A percentile compares a stretch with the other conserved stretches of the same genome.
Evolutionary conservation across 2,329 filamentous ascomycete genomes (phyloP).

Genomic region (Pseudogymnoascus sp.): DNA sequence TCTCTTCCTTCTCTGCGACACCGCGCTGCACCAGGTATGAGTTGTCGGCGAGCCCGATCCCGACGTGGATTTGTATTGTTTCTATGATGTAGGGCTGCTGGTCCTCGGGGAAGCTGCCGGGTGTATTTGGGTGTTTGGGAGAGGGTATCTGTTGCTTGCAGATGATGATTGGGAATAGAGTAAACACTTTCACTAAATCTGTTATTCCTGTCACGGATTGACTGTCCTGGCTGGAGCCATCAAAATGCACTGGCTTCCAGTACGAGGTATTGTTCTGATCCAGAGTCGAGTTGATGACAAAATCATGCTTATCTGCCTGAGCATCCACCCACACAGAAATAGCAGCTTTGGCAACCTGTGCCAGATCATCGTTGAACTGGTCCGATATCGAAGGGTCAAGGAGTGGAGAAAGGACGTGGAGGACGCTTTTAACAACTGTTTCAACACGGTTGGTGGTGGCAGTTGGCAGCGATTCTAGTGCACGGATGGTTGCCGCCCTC

Average conservation of each 20-base stretch:
- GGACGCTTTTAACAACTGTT: conserved; percentile 13
- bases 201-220: neutral
- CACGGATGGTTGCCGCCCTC: no score
- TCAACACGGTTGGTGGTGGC: conserved; percentile 9
- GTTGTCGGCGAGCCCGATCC: conserved; percentile 15
- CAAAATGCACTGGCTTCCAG: conserved; percentile 16
- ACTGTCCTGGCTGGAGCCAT: neutral
- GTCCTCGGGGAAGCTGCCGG: conserved; percentile 12
- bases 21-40: conserved; percentile 13
- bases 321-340: conserved; percentile 16
- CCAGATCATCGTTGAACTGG: conserved; percentile 13
- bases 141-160: neutral
- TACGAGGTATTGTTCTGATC: conserved; percentile 12
- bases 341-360: conserved; percentile 9
- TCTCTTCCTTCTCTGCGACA: conserved; percentile 14
- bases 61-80: conserved; percentile 14
- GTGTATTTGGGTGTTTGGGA: neutral
- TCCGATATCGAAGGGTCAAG: neutral
- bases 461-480: neutral
- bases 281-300: conserved; percentile 13
- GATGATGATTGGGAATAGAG: conserved; percentile 16
- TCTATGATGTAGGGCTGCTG: neutral
- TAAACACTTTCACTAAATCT: conserved; percentile 13
- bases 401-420: conserved; percentile 12
- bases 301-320: conserved; percentile 15